phyloP scores from a whole-genome alignment of 352 stramenopile species.

The Phytopythium vexans region DNA sequence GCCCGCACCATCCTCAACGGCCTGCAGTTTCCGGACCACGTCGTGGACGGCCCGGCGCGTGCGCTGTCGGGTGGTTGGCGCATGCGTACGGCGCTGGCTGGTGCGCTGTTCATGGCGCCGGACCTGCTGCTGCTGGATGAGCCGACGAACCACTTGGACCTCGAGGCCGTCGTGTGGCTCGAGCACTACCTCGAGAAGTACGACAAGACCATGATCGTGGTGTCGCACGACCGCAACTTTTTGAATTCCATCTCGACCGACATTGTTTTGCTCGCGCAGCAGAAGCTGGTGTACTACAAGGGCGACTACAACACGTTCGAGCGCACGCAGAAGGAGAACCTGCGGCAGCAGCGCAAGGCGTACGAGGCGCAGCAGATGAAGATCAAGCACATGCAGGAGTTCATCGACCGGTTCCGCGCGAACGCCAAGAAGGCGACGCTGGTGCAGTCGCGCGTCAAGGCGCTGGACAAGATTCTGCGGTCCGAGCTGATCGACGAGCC shows the following conservation, averaged over 20 bases:
- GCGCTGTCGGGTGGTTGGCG: constrained; percentile 93
- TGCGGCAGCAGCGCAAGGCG: constrained; percentile 91
- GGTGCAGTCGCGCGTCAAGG: constrained; percentile 97
- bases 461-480: constrained; percentile 81
- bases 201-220: constrained; percentile 93
- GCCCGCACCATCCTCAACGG: constrained; percentile 91
- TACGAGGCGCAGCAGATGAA: constrained; percentile 88
- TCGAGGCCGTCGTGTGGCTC: constrained; percentile 91
- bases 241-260: constrained; percentile 96
- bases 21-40: constrained; percentile 92
- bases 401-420: constrained; percentile 95
- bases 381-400: constrained; percentile 96
- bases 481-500: constrained; percentile 91
- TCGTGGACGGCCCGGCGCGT: constrained; percentile 89
- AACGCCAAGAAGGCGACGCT: constrained; percentile 95
- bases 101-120: constrained; percentile 93
- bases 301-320: constrained; percentile 98
- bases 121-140: constrained; percentile 96
- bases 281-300: constrained; percentile 93
- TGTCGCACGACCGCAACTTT: constrained; percentile 96
- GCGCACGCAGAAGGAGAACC: constrained; percentile 90
- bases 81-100: constrained; percentile 94
- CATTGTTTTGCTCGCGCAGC: constrained; percentile 90
- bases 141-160: constrained; percentile 91
- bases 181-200: constrained; percentile 91